phyloP scores from a whole-genome alignment of 2,329 filamentous ascomycete genomes.

The Clonostachys sp. region DNA sequence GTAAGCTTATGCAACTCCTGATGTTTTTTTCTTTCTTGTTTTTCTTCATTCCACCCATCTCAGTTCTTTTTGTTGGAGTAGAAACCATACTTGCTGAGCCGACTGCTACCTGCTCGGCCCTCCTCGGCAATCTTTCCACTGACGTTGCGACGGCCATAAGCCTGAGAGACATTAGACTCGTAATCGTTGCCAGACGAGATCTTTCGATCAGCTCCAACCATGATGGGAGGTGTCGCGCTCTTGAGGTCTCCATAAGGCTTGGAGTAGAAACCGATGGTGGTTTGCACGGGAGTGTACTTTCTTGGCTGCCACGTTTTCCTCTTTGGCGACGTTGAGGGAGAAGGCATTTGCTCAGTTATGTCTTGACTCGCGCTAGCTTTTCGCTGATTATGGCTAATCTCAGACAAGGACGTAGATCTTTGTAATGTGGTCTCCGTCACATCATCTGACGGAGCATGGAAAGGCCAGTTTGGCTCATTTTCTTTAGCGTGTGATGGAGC shows the following conservation, averaged over 20 bases:
- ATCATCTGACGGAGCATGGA: conserved; percentile 3
- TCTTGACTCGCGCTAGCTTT: conserved; percentile 37
- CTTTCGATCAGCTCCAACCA: conserved; percentile 41
- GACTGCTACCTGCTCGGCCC: conserved; percentile 40
- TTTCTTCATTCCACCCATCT: neutral
- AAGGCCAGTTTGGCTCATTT: too few relatives aligned
- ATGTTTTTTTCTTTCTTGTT: neutral
- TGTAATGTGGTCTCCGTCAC: conserved; percentile 5
- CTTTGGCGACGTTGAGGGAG: neutral
- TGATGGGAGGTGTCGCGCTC: conserved; percentile 46
- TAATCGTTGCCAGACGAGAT: conserved; percentile 57
- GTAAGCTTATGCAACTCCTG: too few relatives aligned
- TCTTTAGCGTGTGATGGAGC: neutral
- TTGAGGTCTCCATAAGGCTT: conserved; percentile 58
- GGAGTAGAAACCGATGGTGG: conserved; percentile 42
- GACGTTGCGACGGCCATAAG: conserved; percentile 51
- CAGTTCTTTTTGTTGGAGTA: neutral
- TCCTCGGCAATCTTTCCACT: conserved; percentile 74
- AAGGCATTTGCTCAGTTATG: conserved; percentile 29
- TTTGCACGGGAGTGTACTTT: conserved; percentile 33
- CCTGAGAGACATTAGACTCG: conserved; percentile 22
- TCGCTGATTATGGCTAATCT: conserved; percentile 39
- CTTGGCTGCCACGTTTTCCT: conserved; percentile 13
- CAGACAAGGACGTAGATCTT: conserved; percentile 26
- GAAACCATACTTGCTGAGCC: conserved; percentile 11